These are phyloP conservation scores for Tylopilus plumbeoviolaceoides DNA, from an alignment of 768 basidiomycete species.

Conservation along the genomic window DNA sequence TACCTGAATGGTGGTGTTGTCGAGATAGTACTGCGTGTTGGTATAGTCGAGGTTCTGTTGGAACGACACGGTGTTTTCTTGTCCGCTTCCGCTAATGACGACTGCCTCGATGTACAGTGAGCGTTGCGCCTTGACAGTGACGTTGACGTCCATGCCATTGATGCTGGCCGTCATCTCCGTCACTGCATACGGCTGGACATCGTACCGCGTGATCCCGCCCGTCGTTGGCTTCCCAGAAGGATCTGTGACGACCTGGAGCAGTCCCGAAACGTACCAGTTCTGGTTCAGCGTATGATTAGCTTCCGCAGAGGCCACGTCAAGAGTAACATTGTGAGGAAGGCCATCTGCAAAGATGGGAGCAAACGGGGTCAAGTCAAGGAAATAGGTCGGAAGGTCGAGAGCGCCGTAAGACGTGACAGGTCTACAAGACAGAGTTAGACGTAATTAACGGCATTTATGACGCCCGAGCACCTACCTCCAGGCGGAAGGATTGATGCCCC, in stretches of 20 bases:
- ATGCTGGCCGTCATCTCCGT: conserved; percentile 45
- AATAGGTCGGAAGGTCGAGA: conserved; percentile 73
- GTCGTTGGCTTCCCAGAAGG: conserved; percentile 60
- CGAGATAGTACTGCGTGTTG: conserved; percentile 59
- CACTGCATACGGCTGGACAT: conserved; percentile 53
- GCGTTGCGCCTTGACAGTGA: conserved; percentile 59
- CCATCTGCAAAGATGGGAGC: conserved; percentile 66
- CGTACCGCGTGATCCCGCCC: conserved; percentile 59
- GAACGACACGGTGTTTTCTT: conserved; percentile 51
- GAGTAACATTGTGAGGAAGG: conserved; percentile 61
- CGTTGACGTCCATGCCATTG: conserved; percentile 45
- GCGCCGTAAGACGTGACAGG: conserved; percentile 78
- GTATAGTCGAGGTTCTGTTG: conserved; percentile 57
- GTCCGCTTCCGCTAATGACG: conserved; percentile 60
- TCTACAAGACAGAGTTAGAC: conserved; percentile 27
- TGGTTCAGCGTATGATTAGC: conserved; percentile 57
- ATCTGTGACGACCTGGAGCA: conserved; percentile 66
- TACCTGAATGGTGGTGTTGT: conserved; percentile 44
- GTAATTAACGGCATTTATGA: neutral
- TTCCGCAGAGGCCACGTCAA: conserved; percentile 74
- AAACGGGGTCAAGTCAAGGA: conserved; percentile 75
- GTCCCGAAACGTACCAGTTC: conserved; percentile 77
- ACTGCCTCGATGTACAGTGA: conserved; percentile 57
- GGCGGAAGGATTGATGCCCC: conserved; percentile 62
- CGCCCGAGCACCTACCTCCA: conserved; percentile 50